These are phyloP conservation scores for Poteriospumella lacustris DNA, from an alignment of 108 stramenopile species.

Conservation along the genomic window DNA sequence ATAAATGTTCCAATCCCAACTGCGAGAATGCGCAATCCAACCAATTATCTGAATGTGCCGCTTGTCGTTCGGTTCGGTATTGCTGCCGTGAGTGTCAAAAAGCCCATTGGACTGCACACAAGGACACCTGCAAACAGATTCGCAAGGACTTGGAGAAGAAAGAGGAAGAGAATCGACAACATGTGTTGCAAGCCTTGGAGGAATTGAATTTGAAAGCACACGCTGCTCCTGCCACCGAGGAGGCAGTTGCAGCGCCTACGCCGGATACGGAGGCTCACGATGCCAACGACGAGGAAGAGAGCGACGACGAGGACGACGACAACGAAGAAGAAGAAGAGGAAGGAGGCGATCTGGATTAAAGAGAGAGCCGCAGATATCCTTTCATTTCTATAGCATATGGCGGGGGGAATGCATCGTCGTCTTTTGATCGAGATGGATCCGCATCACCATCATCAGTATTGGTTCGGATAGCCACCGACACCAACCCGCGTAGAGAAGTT, in stretches of 20 bases:
- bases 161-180: not conserved
- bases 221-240: no score
- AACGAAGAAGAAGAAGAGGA: no score
- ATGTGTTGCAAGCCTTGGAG: not conserved
- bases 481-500: no score
- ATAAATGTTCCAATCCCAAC: not conserved
- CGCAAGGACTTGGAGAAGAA: not conserved
- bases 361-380: no score
- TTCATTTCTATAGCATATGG: no score
- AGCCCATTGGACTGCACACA: not conserved
- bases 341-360: no score
- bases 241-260: no score
- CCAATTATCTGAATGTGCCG: not conserved
- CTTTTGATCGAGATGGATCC: no score
- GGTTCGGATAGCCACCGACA: no score
- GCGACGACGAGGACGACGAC: constrained; percentile 2
- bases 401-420: no score
- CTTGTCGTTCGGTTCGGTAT: not conserved
- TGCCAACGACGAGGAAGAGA: not conserved
- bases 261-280: no score
- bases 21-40: not conserved
- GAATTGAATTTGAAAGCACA: not conserved
- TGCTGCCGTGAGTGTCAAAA: not conserved
- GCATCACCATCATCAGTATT: no score
- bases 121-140: not conserved